Evolutionary conservation across 768 basidiomycete species (phyloP).

Genomic region (Gloeopeniophorella convolvens): DNA sequence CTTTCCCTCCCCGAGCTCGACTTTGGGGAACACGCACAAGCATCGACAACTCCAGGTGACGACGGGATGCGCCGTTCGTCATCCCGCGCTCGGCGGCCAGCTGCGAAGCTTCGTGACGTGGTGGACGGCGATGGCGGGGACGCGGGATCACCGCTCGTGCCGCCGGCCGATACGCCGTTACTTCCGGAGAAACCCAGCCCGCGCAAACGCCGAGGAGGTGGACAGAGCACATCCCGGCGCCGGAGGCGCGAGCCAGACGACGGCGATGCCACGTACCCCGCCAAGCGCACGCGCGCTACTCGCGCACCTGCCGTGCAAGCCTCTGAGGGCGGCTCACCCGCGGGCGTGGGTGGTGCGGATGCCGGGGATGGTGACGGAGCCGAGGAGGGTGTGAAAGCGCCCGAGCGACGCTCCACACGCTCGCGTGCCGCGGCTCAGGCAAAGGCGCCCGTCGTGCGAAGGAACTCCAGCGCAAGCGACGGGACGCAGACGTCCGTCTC

Average conservation of each 20-base stretch:
- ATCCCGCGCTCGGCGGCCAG: constrained; percentile 18
- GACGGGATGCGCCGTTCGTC: constrained; percentile 4
- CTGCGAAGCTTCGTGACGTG: constrained; percentile 15
- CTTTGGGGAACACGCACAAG: constrained; percentile 2
- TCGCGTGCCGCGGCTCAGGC: constrained; percentile 19
- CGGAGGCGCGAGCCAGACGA: constrained; percentile 22
- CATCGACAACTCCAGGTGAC: constrained; percentile 1
- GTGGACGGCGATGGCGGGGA: constrained; percentile 11
- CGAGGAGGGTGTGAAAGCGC: constrained; percentile 15
- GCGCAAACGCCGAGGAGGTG: constrained; percentile 17
- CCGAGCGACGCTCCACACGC: constrained; percentile 21
- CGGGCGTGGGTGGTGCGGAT: constrained; percentile 15
- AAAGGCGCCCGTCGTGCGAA: constrained; percentile 7
- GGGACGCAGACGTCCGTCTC: constrained; percentile 21
- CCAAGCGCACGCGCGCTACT: constrained; percentile 20
- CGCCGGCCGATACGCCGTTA: constrained; percentile 2
- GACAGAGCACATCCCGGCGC: constrained; percentile 16
- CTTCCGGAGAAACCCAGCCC: constrained; percentile 18
- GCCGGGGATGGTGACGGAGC: constrained; percentile 11
- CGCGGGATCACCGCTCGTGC: constrained; percentile 5
- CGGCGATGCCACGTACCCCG: constrained; percentile 21
- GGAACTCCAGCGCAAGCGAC: constrained; percentile 22
- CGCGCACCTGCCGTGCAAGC: constrained; percentile 7
- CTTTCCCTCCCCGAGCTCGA: constrained; percentile 19
- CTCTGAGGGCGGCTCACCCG: constrained; percentile 16